Base-by-base conservation (phyloP, 345 rosid species). In the Camelina sativa region DNA sequence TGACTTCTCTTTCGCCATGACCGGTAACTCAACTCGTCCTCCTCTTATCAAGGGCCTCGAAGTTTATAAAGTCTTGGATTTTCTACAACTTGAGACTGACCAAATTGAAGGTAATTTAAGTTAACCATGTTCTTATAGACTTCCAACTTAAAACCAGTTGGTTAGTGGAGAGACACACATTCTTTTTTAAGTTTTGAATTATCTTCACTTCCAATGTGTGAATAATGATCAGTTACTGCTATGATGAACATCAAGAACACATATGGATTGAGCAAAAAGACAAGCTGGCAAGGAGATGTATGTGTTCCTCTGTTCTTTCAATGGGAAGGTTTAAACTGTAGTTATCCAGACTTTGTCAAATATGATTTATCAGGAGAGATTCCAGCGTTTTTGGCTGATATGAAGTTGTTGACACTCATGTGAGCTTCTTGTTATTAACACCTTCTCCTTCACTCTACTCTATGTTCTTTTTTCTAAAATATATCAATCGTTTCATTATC, bases 281-380 rank as follows among this genome's bases (percentile, higher is more conserved):
- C 25, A 30, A 64, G 62, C 53, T 83, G 81, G 86, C 81, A 81
- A 69, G 86, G 86, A 55, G 86, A 84, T 79, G 76, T 77, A 46
- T 76, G 81, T 30, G 11, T 44, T 34, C 82, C 80, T 9, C 41
- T 5, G 13, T 57, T 1, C 10, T 63, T 56, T 66, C 0, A 8
- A 28, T 81, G 84, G 84, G 57, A 79, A 6, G 84, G 86, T 11
- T 2, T 54, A 7, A 25, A 54, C 2, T 54, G 59, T 16, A 54
- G 59, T 54, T 54, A 25, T 54, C 37, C 7, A 15, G 10, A 54
- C 17, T 25, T 73, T 86, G 4, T 88, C 90, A 0, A 73, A 73
- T 37, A 86, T 51, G 72, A 32, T 51, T 61, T 88, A 54, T 58
- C 52, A 9, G 89, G 89, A 35, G 1, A 63, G 0, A 64, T 87